Conservation (phyloP, 257 asterid genomes). For the Primulina tabacum region DNA sequence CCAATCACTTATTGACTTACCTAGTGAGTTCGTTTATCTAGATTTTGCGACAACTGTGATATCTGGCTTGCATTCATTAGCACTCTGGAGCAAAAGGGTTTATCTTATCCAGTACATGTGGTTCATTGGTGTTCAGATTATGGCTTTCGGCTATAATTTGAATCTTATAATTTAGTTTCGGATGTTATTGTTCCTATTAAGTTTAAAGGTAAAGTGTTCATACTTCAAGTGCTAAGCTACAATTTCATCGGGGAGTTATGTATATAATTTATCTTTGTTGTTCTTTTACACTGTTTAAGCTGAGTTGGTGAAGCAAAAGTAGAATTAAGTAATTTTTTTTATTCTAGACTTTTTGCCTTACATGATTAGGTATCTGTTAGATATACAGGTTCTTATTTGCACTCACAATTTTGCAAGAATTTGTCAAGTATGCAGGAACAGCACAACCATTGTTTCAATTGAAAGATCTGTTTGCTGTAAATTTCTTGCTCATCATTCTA, state of each 20-base stretch:
- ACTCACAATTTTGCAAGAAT: conserved; percentile 16
- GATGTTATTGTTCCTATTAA: not conserved
- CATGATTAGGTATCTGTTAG: not conserved
- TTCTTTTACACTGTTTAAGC: conserved; percentile 18
- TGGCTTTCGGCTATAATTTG: not conserved
- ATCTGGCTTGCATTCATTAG: conserved; percentile 6
- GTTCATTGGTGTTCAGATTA: conserved; percentile 15
- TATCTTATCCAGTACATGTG: conserved; percentile 12
- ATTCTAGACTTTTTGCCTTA: conserved; percentile 7
- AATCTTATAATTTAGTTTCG: not conserved
- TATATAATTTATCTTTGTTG: conserved; percentile 4
- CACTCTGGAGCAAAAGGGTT: conserved; percentile 11
- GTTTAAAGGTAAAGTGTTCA: not conserved
- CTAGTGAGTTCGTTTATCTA: conserved; percentile 56
- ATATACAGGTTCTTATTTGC: conserved; percentile 14
- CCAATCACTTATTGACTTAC: conserved; percentile 74
- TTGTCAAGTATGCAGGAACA: not conserved
- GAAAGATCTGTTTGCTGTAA: conserved; percentile 1
- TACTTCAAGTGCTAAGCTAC: conserved; percentile 17
- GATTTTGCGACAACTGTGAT: conserved; percentile 12
- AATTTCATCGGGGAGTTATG: conserved; percentile 1
- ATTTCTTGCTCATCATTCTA: conserved; percentile 13
- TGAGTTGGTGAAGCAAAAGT: conserved; percentile 1
- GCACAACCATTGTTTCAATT: conserved; percentile 14
- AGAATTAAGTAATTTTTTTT: not conserved